Evolutionary conservation across 208 protist genomes (phyloP).

Genomic region (Zelonia costaricensis): DNA sequence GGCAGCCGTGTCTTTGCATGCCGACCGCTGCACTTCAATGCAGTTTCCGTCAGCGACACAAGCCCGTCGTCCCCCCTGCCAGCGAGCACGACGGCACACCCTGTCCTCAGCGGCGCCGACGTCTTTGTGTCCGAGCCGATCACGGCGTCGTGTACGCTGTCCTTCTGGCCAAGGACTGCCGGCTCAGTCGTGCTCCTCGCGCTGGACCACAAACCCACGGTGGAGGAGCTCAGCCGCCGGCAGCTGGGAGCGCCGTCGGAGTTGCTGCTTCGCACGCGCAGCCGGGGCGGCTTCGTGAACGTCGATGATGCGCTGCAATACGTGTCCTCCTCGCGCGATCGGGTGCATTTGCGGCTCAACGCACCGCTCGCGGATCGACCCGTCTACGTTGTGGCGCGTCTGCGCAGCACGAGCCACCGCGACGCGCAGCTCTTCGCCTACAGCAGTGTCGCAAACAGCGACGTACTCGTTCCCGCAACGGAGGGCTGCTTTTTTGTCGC

Average conservation of each 20-base stretch:
- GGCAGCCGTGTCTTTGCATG: constrained; percentile 9
- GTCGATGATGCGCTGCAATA: constrained; percentile 18
- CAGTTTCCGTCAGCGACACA: background rate
- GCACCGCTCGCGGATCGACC: constrained; percentile 1
- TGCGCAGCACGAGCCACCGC: constrained; percentile 4
- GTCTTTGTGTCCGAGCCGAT: constrained; percentile 54
- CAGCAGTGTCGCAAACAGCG: constrained; percentile 15
- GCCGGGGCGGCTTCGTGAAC: constrained; percentile 27
- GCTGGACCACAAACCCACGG: constrained; percentile 20
- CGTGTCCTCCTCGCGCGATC: constrained; percentile 10
- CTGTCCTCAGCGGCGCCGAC: constrained; percentile 1
- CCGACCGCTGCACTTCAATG: constrained; percentile 25
- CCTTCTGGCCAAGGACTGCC: constrained; percentile 20
- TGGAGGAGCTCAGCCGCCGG: constrained; percentile 9
- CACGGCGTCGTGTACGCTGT: constrained; percentile 37
- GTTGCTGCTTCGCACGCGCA: constrained; percentile 11
- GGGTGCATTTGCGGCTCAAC: constrained; percentile 16
- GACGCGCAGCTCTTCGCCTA: constrained; percentile 26
- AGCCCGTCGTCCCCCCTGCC: background rate
- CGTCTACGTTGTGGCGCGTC: constrained; percentile 21
- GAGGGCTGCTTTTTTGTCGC: constrained; percentile 20
- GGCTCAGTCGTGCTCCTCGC: constrained; percentile 8
- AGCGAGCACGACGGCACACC: constrained; percentile 4
- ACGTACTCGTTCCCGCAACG: constrained; percentile 7
- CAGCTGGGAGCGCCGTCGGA: background rate